These are phyloP conservation scores for Auriscalpium microsporum DNA, from an alignment of 768 basidiomycete species.

Conservation along the genomic window DNA sequence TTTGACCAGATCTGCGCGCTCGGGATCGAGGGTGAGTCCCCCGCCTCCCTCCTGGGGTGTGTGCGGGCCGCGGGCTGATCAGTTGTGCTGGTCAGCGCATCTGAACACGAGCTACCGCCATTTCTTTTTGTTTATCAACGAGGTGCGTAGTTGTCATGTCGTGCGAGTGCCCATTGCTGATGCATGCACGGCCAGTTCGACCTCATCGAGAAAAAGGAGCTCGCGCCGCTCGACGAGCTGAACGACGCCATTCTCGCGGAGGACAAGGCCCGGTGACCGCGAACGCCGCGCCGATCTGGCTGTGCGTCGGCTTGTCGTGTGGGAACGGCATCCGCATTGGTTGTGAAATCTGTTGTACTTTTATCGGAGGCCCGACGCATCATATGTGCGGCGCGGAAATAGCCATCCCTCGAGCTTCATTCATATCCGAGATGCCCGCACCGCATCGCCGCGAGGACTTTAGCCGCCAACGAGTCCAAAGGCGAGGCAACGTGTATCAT, in stretches of 20 bases:
- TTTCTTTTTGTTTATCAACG: constrained; percentile 94
- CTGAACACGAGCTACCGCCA: constrained; percentile 98
- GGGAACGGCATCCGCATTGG: too few species aligned
- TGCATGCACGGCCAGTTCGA: constrained; percentile 53
- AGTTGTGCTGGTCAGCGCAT: constrained; percentile 52
- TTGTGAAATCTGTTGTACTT: too few species aligned
- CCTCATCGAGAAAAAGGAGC: constrained; percentile 92
- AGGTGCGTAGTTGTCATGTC: constrained; percentile 44
- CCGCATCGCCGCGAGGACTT: too few species aligned
- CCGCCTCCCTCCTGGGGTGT: neutral
- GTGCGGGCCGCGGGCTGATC: neutral
- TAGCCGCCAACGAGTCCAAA: too few species aligned
- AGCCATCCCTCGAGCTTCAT: too few species aligned
- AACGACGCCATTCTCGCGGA: constrained; percentile 81
- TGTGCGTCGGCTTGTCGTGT: too few species aligned
- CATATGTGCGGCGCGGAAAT: too few species aligned
- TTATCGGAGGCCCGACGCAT: too few species aligned
- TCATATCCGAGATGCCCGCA: too few species aligned
- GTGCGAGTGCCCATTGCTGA: neutral
- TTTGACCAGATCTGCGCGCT: constrained; percentile 98
- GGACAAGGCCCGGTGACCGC: constrained; percentile 30
- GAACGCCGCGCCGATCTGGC: neutral
- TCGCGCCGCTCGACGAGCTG: constrained; percentile 89
- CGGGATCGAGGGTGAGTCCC: constrained; percentile 82
- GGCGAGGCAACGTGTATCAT: too few species aligned